Conservation (phyloP, 78 protist genomes). For the slime mould (Dictyostelium discoideum) region dicty_2.7 NC_007091.3:3417501-3418000, state of each 20-base stretch:
- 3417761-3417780: not conserved
- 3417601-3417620: not conserved
- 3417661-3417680: not conserved
- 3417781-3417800: not conserved
- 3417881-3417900: not conserved
- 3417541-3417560: not conserved
- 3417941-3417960: not conserved
- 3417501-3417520: not conserved
- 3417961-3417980: not conserved
- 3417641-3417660: not conserved
- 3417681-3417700: not conserved
- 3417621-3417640: not conserved
- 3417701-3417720: not conserved
- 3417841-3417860: not conserved
- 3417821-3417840: constrained; percentile 11
- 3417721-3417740: not conserved
- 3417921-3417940: not conserved
- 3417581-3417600: not conserved
- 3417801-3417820: not conserved
- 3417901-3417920: not conserved
- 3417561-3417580: not conserved
- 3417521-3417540: not conserved
- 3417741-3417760: not conserved
- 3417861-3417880: not conserved
- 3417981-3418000: not conserved